Conservation (phyloP, 768 basidiomycete species). For the Termitomyces sp. region DNA sequence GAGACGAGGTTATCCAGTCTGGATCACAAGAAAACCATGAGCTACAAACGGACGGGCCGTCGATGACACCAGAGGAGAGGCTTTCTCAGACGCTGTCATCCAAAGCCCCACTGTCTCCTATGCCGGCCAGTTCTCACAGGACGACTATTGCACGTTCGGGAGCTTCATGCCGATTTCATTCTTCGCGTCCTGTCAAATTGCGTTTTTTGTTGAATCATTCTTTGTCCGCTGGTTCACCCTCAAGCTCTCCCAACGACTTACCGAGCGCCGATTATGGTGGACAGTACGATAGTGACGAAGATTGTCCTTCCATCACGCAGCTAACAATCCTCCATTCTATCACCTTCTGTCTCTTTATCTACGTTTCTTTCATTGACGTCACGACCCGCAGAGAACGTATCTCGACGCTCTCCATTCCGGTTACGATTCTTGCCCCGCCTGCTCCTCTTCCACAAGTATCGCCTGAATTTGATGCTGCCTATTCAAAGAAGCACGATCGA, state of each 20-base stretch:
- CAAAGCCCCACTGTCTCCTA: constrained; percentile 36
- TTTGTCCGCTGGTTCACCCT: constrained; percentile 45
- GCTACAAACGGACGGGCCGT: constrained; percentile 24
- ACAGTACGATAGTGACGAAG: constrained; percentile 53
- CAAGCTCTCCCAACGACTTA: constrained; percentile 41
- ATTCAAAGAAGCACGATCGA: constrained; percentile 85
- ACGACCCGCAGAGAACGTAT: constrained; percentile 64
- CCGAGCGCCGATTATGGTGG: constrained; percentile 39
- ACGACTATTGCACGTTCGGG: constrained; percentile 79
- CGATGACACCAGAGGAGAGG: constrained; percentile 27
- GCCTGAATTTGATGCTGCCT: constrained; percentile 67
- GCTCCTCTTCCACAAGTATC: constrained; percentile 80
- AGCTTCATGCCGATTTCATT: constrained; percentile 89
- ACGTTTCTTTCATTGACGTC: constrained; percentile 75
- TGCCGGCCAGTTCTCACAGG: constrained; percentile 17
- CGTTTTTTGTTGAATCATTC: constrained; percentile 79
- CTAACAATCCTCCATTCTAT: constrained; percentile 81
- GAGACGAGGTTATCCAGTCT: constrained; percentile 23
- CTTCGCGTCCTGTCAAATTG: constrained; percentile 65
- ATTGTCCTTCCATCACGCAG: constrained; percentile 77
- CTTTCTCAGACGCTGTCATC: constrained; percentile 31
- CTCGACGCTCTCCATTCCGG: constrained; percentile 61
- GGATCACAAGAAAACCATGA: constrained; percentile 13
- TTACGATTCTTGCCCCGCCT: constrained; percentile 68
- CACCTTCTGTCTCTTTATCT: constrained; percentile 70